Conservation (phyloP, 805 yeast genomes). For the Starmerella potacharoeniae region DNA sequence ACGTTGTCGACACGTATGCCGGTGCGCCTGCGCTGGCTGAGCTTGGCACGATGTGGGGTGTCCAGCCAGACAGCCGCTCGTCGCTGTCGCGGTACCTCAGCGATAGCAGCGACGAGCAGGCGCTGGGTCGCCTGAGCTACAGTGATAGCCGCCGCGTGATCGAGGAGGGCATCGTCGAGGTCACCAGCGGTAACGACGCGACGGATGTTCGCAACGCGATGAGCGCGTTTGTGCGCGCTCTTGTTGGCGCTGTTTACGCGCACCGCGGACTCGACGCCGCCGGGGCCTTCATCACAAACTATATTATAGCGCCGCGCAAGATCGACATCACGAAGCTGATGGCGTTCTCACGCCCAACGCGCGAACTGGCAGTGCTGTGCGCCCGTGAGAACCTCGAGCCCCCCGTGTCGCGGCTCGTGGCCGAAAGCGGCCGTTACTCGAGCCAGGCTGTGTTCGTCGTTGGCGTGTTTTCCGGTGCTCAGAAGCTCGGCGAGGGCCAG, state of each 20-base stretch:
- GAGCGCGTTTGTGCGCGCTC: slow-evolving; percentile 68
- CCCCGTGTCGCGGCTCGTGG: slow-evolving; percentile 72
- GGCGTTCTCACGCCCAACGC: slow-evolving; percentile 71
- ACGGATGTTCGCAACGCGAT: slow-evolving; percentile 30
- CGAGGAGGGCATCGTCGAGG: slow-evolving; percentile 30
- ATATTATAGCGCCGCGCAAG: slow-evolving; percentile 65
- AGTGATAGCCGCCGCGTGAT: slow-evolving; percentile 16
- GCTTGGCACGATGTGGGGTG: slow-evolving; percentile 77
- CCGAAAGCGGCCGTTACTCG: slow-evolving; percentile 87
- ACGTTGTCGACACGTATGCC: slow-evolving; percentile 65
- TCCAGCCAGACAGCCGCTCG: slow-evolving; percentile 58
- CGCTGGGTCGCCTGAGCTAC: slow-evolving; percentile 41
- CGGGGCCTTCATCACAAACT: slow-evolving; percentile 56
- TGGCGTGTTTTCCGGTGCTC: slow-evolving; percentile 77
- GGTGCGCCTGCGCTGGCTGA: slow-evolving; percentile 54
- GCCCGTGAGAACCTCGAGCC: slow-evolving; percentile 59
- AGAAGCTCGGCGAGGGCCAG: slow-evolving; percentile 84
- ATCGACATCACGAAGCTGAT: slow-evolving; percentile 64
- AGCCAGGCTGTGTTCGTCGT: slow-evolving; percentile 78
- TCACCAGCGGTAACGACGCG: slow-evolving; percentile 29
- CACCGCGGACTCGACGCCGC: slow-evolving; percentile 57
- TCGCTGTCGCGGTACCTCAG: slow-evolving; percentile 55
- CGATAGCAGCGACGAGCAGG: slow-evolving; percentile 54
- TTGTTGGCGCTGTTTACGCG: slow-evolving; percentile 72
- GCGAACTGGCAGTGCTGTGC: slow-evolving; percentile 68